Evolutionary conservation across 352 stramenopile species (phyloP).

Genomic region (Phytophthora citrophthora): DNA sequence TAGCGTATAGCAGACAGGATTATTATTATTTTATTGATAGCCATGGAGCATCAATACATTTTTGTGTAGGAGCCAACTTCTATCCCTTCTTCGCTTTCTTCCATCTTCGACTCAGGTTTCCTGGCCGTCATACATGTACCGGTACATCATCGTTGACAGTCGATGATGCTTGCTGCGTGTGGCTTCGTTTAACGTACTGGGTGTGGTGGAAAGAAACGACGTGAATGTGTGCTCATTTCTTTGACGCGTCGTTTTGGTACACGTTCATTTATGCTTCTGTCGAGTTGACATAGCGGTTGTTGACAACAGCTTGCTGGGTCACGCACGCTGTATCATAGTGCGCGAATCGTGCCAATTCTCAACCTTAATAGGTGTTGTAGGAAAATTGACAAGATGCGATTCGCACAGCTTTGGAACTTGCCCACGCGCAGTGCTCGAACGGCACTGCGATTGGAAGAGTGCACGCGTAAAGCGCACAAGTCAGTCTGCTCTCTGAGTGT

Average conservation of each 20-base stretch:
- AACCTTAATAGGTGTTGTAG: too few species aligned
- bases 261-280: not conserved
- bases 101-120: too few species aligned
- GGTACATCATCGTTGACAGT: not conserved
- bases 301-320: not conserved
- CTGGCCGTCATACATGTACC: too few species aligned
- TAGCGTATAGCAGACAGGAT: conserved; percentile 16
- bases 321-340: not conserved
- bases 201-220: conserved; percentile 27
- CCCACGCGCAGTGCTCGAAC: not conserved
- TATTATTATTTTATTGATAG: conserved; percentile 45
- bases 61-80: conserved; percentile 10
- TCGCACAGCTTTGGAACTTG: too few species aligned
- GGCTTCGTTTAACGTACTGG: conserved; percentile 15
- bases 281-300: not conserved
- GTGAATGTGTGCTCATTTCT: conserved; percentile 18
- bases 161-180: conserved; percentile 1
- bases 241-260: conserved; percentile 10
- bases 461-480: not conserved
- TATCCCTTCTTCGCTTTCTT: not conserved
- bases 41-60: conserved; percentile 34
- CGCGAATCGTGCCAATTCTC: too few species aligned
- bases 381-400: too few species aligned
- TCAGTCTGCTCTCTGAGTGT: not conserved
- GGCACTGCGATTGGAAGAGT: conserved; percentile 2